phyloP scores from a whole-genome alignment of 179 eudicot genomes.

The Corrigiola litoralis region DNA sequence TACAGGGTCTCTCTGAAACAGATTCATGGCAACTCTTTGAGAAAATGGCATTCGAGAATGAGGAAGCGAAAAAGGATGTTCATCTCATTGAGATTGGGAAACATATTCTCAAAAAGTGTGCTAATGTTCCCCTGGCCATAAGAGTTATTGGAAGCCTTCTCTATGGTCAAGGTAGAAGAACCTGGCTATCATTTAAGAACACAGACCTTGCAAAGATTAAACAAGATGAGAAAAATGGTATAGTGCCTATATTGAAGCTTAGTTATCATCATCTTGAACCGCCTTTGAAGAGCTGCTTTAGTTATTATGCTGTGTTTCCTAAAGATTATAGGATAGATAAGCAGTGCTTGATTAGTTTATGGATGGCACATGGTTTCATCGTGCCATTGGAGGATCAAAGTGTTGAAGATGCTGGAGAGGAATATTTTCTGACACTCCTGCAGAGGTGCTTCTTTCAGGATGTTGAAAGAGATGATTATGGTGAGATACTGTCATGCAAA shows the following conservation, averaged over 20 bases:
- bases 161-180: neutral
- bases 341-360: neutral
- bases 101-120: neutral
- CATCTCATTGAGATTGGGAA: conserved; percentile 1
- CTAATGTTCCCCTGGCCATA: neutral
- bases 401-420: neutral
- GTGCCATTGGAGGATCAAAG: neutral
- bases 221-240: neutral
- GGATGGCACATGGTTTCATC: conserved; percentile 5
- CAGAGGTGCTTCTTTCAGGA: conserved; percentile 4
- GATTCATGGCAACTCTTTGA: conserved; percentile 23
- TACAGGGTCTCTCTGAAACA: conserved; percentile 13
- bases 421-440: neutral
- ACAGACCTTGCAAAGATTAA: neutral
- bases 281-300: conserved; percentile 5
- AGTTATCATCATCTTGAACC: conserved; percentile 14
- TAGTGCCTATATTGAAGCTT: conserved; percentile 13
- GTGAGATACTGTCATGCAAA: neutral
- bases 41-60: conserved; percentile 13
- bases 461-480: neutral
- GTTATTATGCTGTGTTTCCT: neutral
- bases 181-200: neutral
- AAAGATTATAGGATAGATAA: neutral
- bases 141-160: conserved; percentile 1
- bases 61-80: neutral